Base-by-base conservation (phyloP, 2,329 filamentous ascomycete genomes). In the Aspergillus caelatus region DNA sequence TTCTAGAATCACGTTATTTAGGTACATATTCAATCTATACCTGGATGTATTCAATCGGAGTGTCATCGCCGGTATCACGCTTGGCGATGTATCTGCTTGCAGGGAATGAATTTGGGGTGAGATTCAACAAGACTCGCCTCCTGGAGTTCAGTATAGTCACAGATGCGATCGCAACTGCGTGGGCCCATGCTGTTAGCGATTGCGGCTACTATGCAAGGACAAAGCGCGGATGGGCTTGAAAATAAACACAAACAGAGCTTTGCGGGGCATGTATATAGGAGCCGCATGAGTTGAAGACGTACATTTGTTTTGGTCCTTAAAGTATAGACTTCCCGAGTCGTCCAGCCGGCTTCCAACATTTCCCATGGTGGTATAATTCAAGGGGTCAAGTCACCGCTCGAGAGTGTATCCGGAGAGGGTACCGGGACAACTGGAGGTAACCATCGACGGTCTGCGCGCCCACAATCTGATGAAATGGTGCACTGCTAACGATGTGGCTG, bases 241-340 rank as follows among this genome's bases (percentile, higher is more conserved):
- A 9, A 16, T 32, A n/a, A 52, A 32, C 26, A 50, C 26, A 28
- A 48, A 48, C 12, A 48, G 14, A 30, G 48, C 48, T 32, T 32
- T 52, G 48, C 48, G 28, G 48, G 28, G 48, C 12, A 52, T 32
- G 12, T 3, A 14, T 32, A 21, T 21, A 32, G 48, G 28, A 30
- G 48, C 48, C 26, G 48, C 48, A 16, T 41, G 30, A 32, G 57
- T 63, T 56, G 63, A 65, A 65, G 63, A 72, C 72, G 82, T 85
- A 98, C 95, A 88, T 85, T 93, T 89, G 78, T 88, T 92, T 84
- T 97, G 95, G 78, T 99, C 95, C 82, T 91, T 91, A 76, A 98
- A 84, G 78, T 91, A 96, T 77, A 98, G 83, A 72, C 88, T 86
- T 77, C 89, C 91, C 74, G 76, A 75, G 67, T 97, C 94, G 73